phyloP scores from a whole-genome alignment of 768 basidiomycete species.

The Hygrocybe punicea region DNA sequence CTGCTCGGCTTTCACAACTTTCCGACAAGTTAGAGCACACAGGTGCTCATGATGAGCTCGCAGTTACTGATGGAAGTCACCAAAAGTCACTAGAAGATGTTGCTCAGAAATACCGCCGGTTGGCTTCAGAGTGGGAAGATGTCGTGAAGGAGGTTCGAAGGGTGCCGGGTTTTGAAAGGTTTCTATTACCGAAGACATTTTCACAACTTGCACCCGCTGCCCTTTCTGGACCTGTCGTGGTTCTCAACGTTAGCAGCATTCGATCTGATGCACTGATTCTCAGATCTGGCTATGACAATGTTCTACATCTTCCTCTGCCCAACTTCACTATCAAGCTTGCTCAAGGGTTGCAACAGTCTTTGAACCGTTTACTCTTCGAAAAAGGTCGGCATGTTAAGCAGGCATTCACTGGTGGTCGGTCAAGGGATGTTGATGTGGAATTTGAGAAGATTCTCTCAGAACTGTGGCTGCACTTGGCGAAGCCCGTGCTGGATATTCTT shows the following conservation, averaged over 20 bases:
- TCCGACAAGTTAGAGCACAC: constrained; percentile 4
- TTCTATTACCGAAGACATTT: background rate
- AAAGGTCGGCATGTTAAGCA: background rate
- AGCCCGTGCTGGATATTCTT: constrained; percentile 3
- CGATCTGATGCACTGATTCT: constrained; percentile 21
- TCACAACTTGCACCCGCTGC: constrained; percentile 3
- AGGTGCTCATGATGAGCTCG: background rate
- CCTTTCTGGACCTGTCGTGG: constrained; percentile 15
- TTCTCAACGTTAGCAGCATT: constrained; percentile 13
- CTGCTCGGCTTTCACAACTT: constrained; percentile 3
- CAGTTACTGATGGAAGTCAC: background rate
- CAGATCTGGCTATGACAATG: background rate
- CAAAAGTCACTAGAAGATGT: background rate
- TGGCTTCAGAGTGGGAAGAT: constrained; percentile 17
- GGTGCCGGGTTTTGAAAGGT: constrained; percentile 14
- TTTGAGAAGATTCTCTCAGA: background rate
- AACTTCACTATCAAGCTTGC: constrained; percentile 13
- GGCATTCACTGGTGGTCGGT: background rate
- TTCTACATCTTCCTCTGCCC: constrained; percentile 12
- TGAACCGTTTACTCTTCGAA: background rate
- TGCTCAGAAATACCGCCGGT: constrained; percentile 7
- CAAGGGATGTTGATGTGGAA: background rate
- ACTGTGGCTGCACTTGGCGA: constrained; percentile 1
- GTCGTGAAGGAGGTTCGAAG: constrained; percentile 12
- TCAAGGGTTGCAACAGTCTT: background rate